Evolutionary conservation across 768 basidiomycete genomes (phyloP).

Genomic region (Trametes cinnabarina): DNA sequence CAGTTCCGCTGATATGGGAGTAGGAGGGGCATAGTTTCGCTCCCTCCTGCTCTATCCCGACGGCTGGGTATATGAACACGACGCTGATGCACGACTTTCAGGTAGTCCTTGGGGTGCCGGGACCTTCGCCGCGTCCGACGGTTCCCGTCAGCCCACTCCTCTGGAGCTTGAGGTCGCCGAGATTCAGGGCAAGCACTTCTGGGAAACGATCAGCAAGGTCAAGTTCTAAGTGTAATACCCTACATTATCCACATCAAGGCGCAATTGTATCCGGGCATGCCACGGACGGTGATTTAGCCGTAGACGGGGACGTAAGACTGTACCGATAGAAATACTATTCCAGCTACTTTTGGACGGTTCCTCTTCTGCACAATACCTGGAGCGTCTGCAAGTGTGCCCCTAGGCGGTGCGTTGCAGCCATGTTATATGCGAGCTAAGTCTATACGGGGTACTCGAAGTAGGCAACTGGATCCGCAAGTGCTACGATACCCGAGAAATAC

Average conservation of each 20-base stretch:
- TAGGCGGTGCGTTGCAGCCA: no score
- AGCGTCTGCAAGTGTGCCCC: no score
- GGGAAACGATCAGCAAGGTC: conserved; percentile 42
- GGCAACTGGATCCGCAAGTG: no score
- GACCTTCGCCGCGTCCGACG: conserved; percentile 54
- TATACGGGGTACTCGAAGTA: no score
- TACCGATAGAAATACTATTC: not conserved
- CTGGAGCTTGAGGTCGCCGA: conserved; percentile 36
- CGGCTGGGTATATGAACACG: not conserved
- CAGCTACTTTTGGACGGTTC: not conserved
- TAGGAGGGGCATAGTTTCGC: not conserved
- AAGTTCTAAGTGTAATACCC: conserved; percentile 26
- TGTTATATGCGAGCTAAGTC: no score
- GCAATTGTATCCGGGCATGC: not conserved
- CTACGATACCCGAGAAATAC: no score
- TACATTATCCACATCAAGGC: not conserved
- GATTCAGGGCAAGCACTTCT: conserved; percentile 56
- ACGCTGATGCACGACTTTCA: conserved; percentile 23
- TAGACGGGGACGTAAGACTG: not conserved
- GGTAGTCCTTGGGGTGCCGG: conserved; percentile 85
- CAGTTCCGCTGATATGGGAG: not conserved
- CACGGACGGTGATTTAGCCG: not conserved
- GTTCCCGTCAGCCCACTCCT: conserved; percentile 52
- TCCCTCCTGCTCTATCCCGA: not conserved
- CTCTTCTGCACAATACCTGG: not conserved